Evolutionary conservation across 345 rosid species (phyloP), one percentile per base, ranked within the genome.

Genomic region (Garcia nutans): DNA sequence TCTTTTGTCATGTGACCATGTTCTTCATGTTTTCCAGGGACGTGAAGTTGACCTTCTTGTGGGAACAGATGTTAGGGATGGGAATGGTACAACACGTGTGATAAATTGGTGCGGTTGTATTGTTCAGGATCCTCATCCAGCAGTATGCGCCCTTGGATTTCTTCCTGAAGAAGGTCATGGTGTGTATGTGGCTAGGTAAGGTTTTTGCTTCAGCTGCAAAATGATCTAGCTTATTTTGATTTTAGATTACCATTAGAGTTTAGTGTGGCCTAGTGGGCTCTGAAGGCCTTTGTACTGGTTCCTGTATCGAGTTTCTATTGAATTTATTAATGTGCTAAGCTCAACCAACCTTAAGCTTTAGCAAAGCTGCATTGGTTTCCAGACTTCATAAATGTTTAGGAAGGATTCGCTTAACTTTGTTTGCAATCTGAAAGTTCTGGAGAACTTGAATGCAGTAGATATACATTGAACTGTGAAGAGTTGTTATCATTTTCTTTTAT

Each of bases 81-180:
- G 99, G 56, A 96, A 83, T 79, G 99, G 99, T 67, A 93, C 98
- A 13, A 82, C 94, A 20, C 85, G 93, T 62, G 87, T 76, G 45
- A 81, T 93, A 70, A 96, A 96, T 78, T 96, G 99, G 99, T 93
- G 97, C 52, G 99, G 99, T 2, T 90, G 94, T 64, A 81, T 93
- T 60, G 92, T 93, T 86, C 99, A 96, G 83, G 94, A 93, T 80
- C 93, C 98, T 78, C 96, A 93, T 83, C 86, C 91, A 24, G 98
- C 97, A n/a, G 98, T 96, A 12, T 96, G 97, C 15, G 96, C 98
- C 67, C 99, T 96, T 76, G 98, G 99, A n/a, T 96, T 93, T 79
- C 96, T 96, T 81, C 99, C 98, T 23, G 92, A 93, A 79, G 97
- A 93, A 88, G 99, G 99, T 58, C 98, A 93, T 79, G 98, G 99